Evolutionary conservation across 2,329 filamentous ascomycete species (phyloP).

Genomic region (Exutisphaerella laricina): DNA sequence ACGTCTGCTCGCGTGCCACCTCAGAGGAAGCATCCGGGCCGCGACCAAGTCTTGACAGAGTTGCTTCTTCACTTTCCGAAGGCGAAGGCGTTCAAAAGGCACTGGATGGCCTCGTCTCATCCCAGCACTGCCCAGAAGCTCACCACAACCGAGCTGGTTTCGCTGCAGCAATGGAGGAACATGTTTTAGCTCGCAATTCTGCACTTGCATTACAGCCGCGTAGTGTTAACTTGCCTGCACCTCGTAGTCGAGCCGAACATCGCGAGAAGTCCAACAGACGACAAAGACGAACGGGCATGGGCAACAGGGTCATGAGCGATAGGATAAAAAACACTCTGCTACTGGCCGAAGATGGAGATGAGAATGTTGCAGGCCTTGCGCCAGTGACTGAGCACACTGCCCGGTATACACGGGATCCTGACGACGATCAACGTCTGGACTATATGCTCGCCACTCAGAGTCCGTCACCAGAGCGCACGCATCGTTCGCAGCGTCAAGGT

Average conservation of each 20-base stretch:
- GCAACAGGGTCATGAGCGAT: too few relatives aligned
- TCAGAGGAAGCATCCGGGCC: conserved; percentile 19
- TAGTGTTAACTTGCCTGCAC: conserved; percentile 21
- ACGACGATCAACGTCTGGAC: conserved; percentile 19
- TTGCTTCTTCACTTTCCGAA: conserved; percentile 24
- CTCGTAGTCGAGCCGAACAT: not conserved
- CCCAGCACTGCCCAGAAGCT: too few relatives aligned
- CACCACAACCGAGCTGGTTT: not conserved
- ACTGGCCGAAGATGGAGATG: conserved; percentile 30
- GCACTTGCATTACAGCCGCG: conserved; percentile 13
- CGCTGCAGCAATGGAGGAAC: not conserved
- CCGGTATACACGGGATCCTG: not conserved
- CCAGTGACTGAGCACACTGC: not conserved
- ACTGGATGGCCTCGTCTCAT: too few relatives aligned
- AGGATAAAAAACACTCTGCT: conserved; percentile 15
- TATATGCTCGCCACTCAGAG: conserved; percentile 19
- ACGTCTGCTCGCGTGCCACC: conserved; percentile 16
- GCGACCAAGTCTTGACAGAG: conserved; percentile 10
- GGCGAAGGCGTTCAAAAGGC: conserved; percentile 6
- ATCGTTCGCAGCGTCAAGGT: conserved; percentile 2
- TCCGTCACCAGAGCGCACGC: conserved; percentile 12
- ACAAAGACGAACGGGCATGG: conserved; percentile 12
- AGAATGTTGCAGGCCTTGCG: conserved; percentile 14
- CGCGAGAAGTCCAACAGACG: conserved; percentile 7
- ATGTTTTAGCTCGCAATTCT: not conserved